These are phyloP conservation scores for Fraxinus anomala DNA, from an alignment of 257 asterid genomes.

Conservation along the genomic window DNA sequence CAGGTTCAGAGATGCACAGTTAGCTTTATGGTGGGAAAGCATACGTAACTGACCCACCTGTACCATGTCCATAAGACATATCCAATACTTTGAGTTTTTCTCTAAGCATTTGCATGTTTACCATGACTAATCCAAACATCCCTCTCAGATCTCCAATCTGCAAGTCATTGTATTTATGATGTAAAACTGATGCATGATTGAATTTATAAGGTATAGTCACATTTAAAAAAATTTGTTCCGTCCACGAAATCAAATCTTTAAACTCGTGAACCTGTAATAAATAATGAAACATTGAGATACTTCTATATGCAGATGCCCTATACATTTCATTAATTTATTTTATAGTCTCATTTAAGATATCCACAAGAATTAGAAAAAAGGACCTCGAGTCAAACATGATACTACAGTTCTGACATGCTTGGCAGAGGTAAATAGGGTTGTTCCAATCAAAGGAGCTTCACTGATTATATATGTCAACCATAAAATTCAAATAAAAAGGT, in stretches of 20 bases:
- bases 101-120: conserved; percentile 65
- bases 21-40: conserved; percentile 9
- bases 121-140: conserved; percentile 71
- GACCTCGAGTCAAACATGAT: background rate
- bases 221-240: too few species aligned
- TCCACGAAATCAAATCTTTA: too few species aligned
- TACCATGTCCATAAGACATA: conserved; percentile 63
- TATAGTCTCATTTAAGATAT: background rate
- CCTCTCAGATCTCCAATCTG: conserved; percentile 97
- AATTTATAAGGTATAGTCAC: background rate
- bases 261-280: too few species aligned
- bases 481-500: background rate
- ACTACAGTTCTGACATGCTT: too few species aligned
- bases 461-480: background rate
- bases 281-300: too few species aligned
- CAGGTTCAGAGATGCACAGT: background rate
- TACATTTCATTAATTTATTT: too few species aligned
- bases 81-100: conserved; percentile 80
- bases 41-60: conserved; percentile 52
- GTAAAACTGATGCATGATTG: background rate
- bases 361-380: background rate
- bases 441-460: background rate
- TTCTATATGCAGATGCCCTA: too few species aligned
- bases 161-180: conserved; percentile 23
- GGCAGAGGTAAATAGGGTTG: background rate